Evolutionary conservation across 148 eudicot species (phyloP).

Genomic region (Beta vulgaris): DNA sequence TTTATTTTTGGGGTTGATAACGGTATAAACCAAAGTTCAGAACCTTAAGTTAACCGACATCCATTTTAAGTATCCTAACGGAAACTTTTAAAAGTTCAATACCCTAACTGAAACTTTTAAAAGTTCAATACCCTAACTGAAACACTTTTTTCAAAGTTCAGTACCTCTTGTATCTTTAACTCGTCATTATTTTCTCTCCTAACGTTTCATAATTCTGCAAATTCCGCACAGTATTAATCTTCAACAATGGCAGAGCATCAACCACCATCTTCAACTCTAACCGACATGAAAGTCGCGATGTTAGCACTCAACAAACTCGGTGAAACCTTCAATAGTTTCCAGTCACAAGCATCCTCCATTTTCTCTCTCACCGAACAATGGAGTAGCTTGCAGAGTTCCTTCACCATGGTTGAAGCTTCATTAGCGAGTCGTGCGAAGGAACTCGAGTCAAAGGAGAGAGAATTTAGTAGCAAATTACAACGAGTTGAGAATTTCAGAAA

Average conservation of each 20-base stretch:
- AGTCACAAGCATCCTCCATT: background rate
- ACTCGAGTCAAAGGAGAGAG: slow-evolving; percentile 17
- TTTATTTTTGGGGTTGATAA: too few species aligned
- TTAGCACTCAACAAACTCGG: background rate
- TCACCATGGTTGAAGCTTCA: slow-evolving; percentile 10
- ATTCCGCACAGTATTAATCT: too few species aligned
- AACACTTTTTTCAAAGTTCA: too few species aligned
- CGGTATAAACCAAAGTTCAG: too few species aligned
- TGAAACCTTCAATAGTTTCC: slow-evolving; percentile 1
- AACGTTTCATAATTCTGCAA: slow-evolving; percentile 1
- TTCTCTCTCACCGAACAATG: slow-evolving; percentile 15
- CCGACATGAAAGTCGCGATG: slow-evolving; percentile 3
- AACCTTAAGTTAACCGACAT: too few species aligned
- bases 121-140: too few species aligned
- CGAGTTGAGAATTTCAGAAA: background rate
- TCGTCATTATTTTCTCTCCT: background rate
- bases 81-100: too few species aligned
- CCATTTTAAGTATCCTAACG: too few species aligned
- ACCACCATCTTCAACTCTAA: background rate
- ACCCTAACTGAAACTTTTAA: too few species aligned
- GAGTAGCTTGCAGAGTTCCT: slow-evolving; percentile 8
- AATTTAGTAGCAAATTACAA: background rate
- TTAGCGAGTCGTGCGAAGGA: slow-evolving; percentile 6
- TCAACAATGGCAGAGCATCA: slow-evolving; percentile 21
- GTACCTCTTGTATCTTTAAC: too few species aligned